phyloP scores from a whole-genome alignment of 2,329 filamentous ascomycete species.

The Colletotrichum ledebouriae region DNA sequence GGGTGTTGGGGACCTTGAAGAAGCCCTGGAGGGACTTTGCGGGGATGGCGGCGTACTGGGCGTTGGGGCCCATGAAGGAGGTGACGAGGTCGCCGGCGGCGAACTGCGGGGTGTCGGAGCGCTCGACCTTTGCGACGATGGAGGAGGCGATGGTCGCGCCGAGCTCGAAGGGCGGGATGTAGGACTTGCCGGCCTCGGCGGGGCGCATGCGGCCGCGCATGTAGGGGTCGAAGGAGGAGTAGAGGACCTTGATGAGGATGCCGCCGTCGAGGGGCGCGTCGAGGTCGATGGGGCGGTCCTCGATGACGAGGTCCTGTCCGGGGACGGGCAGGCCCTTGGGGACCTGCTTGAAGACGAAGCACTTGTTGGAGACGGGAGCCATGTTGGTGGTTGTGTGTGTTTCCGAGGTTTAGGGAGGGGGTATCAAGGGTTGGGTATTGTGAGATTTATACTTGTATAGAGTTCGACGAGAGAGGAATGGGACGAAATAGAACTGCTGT shows the following conservation, averaged over 20 bases:
- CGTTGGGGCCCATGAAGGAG: conserved; percentile 64
- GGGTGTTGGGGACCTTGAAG: conserved; percentile 72
- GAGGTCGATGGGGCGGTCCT: conserved; percentile 77
- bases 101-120: conserved; percentile 70
- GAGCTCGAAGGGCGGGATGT: conserved; percentile 72
- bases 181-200: conserved; percentile 71
- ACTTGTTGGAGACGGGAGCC: conserved; percentile 75
- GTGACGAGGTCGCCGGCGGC: conserved; percentile 64
- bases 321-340: conserved; percentile 76
- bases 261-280: conserved; percentile 73
- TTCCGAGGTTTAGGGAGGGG: neutral
- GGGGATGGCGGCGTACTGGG: conserved; percentile 70
- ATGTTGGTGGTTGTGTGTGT: conserved; percentile 44
- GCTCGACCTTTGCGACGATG: conserved; percentile 77
- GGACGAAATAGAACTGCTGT: neutral
- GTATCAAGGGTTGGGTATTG: conserved; percentile 18
- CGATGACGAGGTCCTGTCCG: conserved; percentile 78
- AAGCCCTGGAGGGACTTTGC: conserved; percentile 36
- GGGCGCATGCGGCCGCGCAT: conserved; percentile 84
- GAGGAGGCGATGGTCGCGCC: conserved; percentile 74
- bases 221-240: conserved; percentile 87
- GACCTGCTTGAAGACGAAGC: conserved; percentile 78
- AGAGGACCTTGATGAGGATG: conserved; percentile 77
- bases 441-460: neutral
- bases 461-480: neutral